Conservation (phyloP, 179 eudicot genomes). For the Actinidia polygama region DNA sequence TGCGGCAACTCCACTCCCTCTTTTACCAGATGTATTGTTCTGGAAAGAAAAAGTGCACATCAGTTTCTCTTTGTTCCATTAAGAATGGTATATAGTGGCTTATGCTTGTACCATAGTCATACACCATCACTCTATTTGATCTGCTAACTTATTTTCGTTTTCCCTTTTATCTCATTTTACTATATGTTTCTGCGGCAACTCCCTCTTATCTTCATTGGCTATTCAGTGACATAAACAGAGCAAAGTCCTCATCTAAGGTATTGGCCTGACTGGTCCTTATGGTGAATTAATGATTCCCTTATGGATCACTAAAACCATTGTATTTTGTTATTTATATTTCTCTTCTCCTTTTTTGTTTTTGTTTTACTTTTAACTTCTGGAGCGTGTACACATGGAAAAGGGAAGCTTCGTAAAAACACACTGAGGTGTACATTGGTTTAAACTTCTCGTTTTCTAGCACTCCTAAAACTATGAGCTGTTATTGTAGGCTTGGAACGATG, state of each 20-base stretch:
- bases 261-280: constrained; percentile 16
- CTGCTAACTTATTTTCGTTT: constrained; percentile 9
- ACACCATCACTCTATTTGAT: neutral
- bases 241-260: constrained; percentile 66
- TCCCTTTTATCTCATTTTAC: neutral
- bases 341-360: neutral
- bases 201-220: constrained; percentile 57
- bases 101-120: neutral
- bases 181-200: constrained; percentile 41
- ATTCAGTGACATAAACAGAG: constrained; percentile 54
- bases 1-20: no score
- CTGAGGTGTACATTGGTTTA: neutral
- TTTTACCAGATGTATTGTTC: no score
- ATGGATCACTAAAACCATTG: neutral
- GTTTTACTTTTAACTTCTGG: neutral
- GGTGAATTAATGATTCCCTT: constrained; percentile 3
- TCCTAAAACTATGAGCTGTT: neutral
- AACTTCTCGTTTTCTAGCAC: neutral
- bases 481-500: constrained; percentile 72
- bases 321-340: neutral
- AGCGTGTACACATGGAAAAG: no score
- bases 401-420: no score
- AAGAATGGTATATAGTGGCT: neutral
- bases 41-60: no score
- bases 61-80: no score